Conservation (phyloP, 2,329 filamentous ascomycete genomes). For the Cordyceps fumosorosea region DNA sequence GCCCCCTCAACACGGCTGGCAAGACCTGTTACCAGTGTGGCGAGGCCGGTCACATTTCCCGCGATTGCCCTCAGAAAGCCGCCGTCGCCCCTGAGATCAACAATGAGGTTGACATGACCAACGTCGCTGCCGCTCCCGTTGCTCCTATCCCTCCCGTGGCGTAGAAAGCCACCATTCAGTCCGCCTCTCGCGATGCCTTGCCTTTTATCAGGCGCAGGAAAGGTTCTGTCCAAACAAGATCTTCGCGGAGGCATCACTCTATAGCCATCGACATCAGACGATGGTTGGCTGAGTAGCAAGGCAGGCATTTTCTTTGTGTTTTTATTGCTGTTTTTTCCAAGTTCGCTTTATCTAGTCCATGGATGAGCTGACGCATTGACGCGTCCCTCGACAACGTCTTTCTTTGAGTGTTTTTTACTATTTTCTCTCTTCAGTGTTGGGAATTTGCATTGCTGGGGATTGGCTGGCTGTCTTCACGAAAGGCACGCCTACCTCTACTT, state of each 20-base stretch:
- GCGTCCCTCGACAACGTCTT: conserved; percentile 17
- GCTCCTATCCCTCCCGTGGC: conserved; percentile 38
- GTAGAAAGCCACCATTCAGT: conserved; percentile 19
- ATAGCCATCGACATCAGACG: too few relatives aligned
- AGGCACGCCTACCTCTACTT: conserved; percentile 11
- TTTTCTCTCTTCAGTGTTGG: conserved; percentile 24
- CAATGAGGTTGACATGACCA: conserved; percentile 37
- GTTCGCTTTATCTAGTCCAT: not conserved
- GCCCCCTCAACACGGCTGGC: conserved; percentile 87
- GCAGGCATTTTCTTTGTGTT: conserved; percentile 8
- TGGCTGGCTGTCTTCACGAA: conserved; percentile 17
- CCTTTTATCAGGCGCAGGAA: not conserved
- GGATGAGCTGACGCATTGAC: not conserved
- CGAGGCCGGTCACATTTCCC: conserved; percentile 90
- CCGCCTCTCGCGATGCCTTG: conserved; percentile 9
- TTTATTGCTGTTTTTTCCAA: conserved; percentile 1
- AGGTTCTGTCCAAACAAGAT: not conserved
- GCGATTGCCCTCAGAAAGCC: conserved; percentile 78
- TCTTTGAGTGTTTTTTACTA: conserved; percentile 20
- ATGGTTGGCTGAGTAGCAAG: not conserved
- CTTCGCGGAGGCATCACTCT: not conserved
- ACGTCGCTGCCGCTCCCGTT: conserved; percentile 37
- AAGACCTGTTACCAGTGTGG: conserved; percentile 99
- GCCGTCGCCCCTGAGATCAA: conserved; percentile 43
- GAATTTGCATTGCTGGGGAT: conserved; percentile 22